Conservation (phyloP, 495 filamentous ascomycete species). For the Trypethelium eluteriae region DNA sequence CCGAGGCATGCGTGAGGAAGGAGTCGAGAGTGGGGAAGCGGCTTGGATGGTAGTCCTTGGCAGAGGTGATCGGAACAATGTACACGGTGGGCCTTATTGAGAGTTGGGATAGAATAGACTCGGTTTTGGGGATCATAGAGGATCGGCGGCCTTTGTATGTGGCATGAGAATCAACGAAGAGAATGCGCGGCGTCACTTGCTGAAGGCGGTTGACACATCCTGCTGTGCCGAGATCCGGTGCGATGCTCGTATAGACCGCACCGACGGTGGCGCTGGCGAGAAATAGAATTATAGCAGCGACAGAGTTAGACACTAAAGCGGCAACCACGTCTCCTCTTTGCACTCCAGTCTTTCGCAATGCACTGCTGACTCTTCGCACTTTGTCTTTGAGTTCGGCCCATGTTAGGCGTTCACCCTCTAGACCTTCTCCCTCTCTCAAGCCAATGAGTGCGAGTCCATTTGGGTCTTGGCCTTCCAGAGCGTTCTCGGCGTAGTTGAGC, state of each 20-base stretch:
- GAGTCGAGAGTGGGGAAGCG: conserved; percentile 44
- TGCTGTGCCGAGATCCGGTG: conserved; percentile 52
- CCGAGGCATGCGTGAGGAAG: conserved; percentile 45
- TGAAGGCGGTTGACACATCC: conserved; percentile 65
- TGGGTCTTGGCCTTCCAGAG: conserved; percentile 45
- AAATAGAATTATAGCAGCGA: conserved; percentile 62
- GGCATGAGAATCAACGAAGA: conserved; percentile 71
- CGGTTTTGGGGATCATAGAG: conserved; percentile 62
- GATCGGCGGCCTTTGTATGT: conserved; percentile 73
- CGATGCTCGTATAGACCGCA: conserved; percentile 62
- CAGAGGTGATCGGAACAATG: conserved; percentile 56
- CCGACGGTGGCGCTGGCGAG: conserved; percentile 59
- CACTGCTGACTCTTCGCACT: conserved; percentile 52
- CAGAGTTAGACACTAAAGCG: conserved; percentile 61
- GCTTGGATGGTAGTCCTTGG: conserved; percentile 33
- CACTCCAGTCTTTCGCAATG: conserved; percentile 56
- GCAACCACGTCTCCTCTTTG: conserved; percentile 63
- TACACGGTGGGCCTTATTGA: conserved; percentile 53
- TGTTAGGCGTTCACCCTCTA: conserved; percentile 49
- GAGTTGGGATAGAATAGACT: conserved; percentile 55
- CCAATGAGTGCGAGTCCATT: conserved; percentile 59
- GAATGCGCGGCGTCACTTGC: conserved; percentile 61
- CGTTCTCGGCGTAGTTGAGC: conserved; percentile 63
- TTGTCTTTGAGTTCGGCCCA: conserved; percentile 54
- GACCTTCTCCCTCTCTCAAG: conserved; percentile 57